Conservation (phyloP, 2,329 filamentous ascomycete species). For the Bertia moriformis region DNA sequence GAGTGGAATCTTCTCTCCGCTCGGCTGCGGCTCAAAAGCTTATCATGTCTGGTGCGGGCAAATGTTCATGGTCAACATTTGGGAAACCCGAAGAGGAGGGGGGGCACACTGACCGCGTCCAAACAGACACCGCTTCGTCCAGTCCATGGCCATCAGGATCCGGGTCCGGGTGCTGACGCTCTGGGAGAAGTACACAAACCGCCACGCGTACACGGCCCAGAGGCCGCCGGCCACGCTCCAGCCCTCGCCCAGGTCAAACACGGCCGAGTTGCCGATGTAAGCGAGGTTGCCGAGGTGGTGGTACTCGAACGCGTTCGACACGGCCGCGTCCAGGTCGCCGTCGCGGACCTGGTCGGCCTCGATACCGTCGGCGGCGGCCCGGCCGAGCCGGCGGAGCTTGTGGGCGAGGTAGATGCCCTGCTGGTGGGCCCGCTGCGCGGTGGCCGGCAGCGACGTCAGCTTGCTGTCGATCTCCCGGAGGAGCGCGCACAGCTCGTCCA, state of each 20-base stretch:
- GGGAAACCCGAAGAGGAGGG: too few relatives aligned
- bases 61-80: too few relatives aligned
- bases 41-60: too few relatives aligned
- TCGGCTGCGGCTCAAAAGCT: too few relatives aligned
- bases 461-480: conserved; percentile 87
- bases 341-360: conserved; percentile 68
- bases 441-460: conserved; percentile 84
- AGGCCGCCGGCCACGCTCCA: conserved; percentile 69
- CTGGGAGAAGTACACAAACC: conserved; percentile 92
- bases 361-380: conserved; percentile 62
- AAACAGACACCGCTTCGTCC: conserved; percentile 87
- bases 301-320: conserved; percentile 92
- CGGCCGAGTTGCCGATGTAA: conserved; percentile 89
- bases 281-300: conserved; percentile 80
- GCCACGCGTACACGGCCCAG: conserved; percentile 89
- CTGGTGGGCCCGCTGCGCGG: conserved; percentile 89
- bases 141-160: conserved; percentile 88
- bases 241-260: conserved; percentile 76
- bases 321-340: conserved; percentile 78
- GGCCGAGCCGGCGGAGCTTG: conserved; percentile 85
- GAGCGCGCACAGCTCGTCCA: conserved; percentile 77
- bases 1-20: too few relatives aligned
- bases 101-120: conserved; percentile 85
- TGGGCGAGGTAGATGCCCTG: conserved; percentile 84
- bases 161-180: conserved; percentile 86